Evolutionary conservation across 108 stramenopile genomes (phyloP).

Genomic region (Nitzschia inconspicua): DNA sequence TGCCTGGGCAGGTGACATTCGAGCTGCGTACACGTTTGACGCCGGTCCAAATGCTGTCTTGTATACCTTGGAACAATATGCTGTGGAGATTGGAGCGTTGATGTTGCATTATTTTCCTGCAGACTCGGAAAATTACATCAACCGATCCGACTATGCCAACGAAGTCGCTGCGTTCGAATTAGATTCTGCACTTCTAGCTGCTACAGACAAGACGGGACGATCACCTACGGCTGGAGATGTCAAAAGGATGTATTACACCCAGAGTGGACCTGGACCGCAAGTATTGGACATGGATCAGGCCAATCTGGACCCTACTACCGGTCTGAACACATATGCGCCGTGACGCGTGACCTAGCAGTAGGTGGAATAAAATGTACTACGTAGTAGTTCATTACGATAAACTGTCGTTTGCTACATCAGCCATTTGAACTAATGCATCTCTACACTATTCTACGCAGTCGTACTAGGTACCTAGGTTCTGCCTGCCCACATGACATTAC

Average conservation of each 20-base stretch:
- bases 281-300: conserved; percentile 29
- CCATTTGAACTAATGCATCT: too few species aligned
- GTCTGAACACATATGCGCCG: conserved; percentile 39
- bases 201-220: conserved; percentile 63
- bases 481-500: too few species aligned
- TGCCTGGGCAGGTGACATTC: conserved; percentile 70
- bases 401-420: too few species aligned
- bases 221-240: conserved; percentile 61
- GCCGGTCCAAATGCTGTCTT: conserved; percentile 98
- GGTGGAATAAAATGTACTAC: too few species aligned
- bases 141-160: conserved; percentile 37
- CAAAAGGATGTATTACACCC: conserved; percentile 80
- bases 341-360: too few species aligned
- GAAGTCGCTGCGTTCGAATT: conserved; percentile 36
- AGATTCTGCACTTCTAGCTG: conserved; percentile 46
- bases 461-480: too few species aligned
- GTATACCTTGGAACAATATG: conserved; percentile 68
- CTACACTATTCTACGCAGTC: too few species aligned
- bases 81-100: conserved; percentile 69
- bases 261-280: conserved; percentile 74
- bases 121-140: conserved; percentile 45
- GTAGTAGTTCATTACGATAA: too few species aligned
- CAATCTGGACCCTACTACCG: conserved; percentile 43
- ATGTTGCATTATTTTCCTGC: conserved; percentile 70
- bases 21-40: conserved; percentile 98